Conservation (phyloP, 768 basidiomycete species). For the Tylopilus intermedius region DNA sequence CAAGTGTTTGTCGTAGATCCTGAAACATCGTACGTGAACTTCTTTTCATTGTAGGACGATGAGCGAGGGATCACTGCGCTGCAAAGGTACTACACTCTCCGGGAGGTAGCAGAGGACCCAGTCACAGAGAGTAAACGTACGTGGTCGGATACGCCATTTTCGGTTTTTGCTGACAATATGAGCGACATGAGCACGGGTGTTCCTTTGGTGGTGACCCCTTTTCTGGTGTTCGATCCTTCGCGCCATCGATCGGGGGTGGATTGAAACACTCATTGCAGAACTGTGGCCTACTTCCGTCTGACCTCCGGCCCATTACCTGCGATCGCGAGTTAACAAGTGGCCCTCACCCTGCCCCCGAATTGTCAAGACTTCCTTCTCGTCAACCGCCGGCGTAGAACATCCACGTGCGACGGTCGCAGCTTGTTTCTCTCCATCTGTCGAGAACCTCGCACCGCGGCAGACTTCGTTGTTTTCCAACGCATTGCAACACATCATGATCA, state of each 20-base stretch:
- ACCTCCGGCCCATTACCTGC: conserved; percentile 61
- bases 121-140: no score
- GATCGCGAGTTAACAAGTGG: conserved; percentile 66
- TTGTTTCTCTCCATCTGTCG: conserved; percentile 18
- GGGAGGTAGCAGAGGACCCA: no score
- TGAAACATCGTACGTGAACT: no score
- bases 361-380: conserved; percentile 42
- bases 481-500: conserved; percentile 42
- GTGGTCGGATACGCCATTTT: no score
- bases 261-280: conserved; percentile 68
- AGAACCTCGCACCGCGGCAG: conserved; percentile 12
- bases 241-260: conserved; percentile 60
- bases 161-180: no score
- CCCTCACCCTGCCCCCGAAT: conserved; percentile 68
- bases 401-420: conserved; percentile 22
- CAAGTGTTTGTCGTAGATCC: no score
- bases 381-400: conserved; percentile 34
- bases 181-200: conserved; percentile 24
- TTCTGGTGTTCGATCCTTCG: conserved; percentile 65
- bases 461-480: conserved; percentile 23
- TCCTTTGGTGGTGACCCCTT: conserved; percentile 1
- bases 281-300: conserved; percentile 66
- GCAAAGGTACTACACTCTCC: no score
- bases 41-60: no score
- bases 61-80: no score